Evolutionary conservation across 2,329 filamentous ascomycete species (phyloP).

Genomic region (Trichothecium sympodiale): DNA sequence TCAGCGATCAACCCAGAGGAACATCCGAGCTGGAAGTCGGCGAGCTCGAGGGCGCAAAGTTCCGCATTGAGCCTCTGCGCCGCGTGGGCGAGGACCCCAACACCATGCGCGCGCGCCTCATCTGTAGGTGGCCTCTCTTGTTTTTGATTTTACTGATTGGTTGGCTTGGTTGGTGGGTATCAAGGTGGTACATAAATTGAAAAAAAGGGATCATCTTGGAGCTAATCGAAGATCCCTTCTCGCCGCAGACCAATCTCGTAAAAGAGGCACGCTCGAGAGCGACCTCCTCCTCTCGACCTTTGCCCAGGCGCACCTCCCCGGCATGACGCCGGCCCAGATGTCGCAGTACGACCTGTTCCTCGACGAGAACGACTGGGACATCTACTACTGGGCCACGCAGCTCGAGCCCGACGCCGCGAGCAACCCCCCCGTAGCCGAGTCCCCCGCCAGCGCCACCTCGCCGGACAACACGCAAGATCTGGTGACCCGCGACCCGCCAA

Average conservation of each 20-base stretch:
- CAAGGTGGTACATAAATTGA: too few relatives aligned
- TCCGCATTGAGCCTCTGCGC: slow-evolving; percentile 82
- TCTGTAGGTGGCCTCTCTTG: slow-evolving; percentile 41
- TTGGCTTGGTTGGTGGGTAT: too few relatives aligned
- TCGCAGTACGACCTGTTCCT: slow-evolving; percentile 83
- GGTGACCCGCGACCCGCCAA: slow-evolving; percentile 21
- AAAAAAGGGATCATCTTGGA: too few relatives aligned
- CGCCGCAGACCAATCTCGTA: slow-evolving; percentile 92
- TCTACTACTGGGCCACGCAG: slow-evolving; percentile 99
- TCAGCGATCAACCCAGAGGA: slow-evolving; percentile 15
- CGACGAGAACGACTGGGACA: slow-evolving; percentile 99
- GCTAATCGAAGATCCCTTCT: too few relatives aligned
- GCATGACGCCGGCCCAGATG: slow-evolving; percentile 65
- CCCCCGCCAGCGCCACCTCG: slow-evolving; percentile 13
- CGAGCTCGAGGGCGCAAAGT: slow-evolving; percentile 76
- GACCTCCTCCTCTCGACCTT: slow-evolving; percentile 96
- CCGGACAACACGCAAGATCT: slow-evolving; percentile 14
- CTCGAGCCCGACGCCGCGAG: slow-evolving; percentile 39
- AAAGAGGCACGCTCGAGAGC: slow-evolving; percentile 89
- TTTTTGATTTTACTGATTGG: too few relatives aligned
- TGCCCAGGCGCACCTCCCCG: slow-evolving; percentile 64
- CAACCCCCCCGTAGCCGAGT: slow-evolving; percentile 18
- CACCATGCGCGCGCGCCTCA: slow-evolving; percentile 81
- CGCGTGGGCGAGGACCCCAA: slow-evolving; percentile 70
- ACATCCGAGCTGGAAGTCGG: slow-evolving; percentile 61